Conservation (phyloP, 1,284 basidiomycete species). For the Ceratobasidium sp. region DNA sequence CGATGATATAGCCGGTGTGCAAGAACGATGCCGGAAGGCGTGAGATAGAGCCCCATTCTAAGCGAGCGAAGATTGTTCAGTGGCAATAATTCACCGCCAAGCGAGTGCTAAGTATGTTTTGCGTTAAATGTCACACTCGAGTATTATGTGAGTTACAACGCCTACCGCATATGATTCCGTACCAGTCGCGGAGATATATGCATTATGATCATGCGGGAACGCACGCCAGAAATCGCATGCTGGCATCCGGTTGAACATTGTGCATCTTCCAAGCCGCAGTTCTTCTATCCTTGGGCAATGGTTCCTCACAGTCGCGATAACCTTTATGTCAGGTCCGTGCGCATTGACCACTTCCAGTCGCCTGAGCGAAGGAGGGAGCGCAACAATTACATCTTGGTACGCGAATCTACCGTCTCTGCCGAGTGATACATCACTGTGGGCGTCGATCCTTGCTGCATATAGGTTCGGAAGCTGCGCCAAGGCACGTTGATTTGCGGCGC, state of each 20-base stretch:
- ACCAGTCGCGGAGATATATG: conserved; percentile 26
- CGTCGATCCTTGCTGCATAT: conserved; percentile 1
- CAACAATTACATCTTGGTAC: conserved; percentile 14
- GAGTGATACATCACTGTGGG: conserved; percentile 7
- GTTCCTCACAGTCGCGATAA: conserved; percentile 14
- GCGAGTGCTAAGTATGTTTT: conserved; percentile 9
- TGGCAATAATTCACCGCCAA: conserved; percentile 16
- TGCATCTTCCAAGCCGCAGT: conserved; percentile 25
- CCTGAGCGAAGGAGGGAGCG: conserved; percentile 19
- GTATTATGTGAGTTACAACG: not conserved
- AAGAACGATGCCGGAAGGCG: conserved; percentile 22
- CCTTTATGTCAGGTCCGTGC: conserved; percentile 24
- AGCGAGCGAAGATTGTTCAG: conserved; percentile 1
- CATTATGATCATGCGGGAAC: conserved; percentile 30
- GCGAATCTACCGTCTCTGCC: conserved; percentile 5
- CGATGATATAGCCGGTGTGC: conserved; percentile 20
- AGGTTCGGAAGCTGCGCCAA: not conserved
- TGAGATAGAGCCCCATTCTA: conserved; percentile 16
- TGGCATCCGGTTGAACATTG: conserved; percentile 1
- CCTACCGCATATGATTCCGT: conserved; percentile 28
- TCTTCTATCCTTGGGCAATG: conserved; percentile 8
- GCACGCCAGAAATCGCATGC: conserved; percentile 20
- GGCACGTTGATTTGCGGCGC: not conserved
- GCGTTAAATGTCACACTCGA: not conserved
- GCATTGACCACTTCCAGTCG: conserved; percentile 5